Conservation (phyloP, 2,329 filamentous ascomycete genomes). For the Xylaria sp. region DNA sequence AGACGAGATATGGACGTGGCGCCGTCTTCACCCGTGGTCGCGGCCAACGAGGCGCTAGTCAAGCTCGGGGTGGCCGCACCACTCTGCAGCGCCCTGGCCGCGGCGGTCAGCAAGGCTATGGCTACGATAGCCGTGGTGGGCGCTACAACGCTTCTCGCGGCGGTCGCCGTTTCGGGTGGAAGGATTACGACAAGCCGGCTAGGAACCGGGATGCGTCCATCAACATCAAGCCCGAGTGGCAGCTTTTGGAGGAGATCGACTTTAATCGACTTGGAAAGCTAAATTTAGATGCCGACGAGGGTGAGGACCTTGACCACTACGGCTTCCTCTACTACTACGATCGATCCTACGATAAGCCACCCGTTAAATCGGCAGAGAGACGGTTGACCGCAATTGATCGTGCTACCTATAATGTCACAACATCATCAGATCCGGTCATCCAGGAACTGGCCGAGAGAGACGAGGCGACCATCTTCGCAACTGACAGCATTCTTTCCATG, state of each 20-base stretch:
- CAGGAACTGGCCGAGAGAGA: constrained; percentile 96
- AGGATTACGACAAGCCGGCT: constrained; percentile 97
- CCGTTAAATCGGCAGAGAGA: constrained; percentile 85
- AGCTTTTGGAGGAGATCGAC: constrained; percentile 96
- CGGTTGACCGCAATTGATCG: constrained; percentile 89
- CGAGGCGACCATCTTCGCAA: constrained; percentile 95
- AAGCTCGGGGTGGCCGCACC: constrained; percentile 59
- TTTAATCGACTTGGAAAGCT: constrained; percentile 94
- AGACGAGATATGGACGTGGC: constrained; percentile 87
- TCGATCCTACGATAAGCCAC: constrained; percentile 89
- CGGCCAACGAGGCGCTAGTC: constrained; percentile 76
- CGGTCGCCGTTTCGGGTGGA: constrained; percentile 94
- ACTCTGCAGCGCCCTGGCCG: constrained; percentile 74
- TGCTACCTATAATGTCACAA: constrained; percentile 97
- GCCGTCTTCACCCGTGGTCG: constrained; percentile 89
- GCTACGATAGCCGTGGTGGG: constrained; percentile 75
- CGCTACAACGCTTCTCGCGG: constrained; percentile 74
- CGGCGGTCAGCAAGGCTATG: constrained; percentile 69
- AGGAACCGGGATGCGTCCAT: constrained; percentile 95
- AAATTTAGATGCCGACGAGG: constrained; percentile 92
- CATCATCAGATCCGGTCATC: constrained; percentile 93
- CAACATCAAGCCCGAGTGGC: constrained; percentile 95
- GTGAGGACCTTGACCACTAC: constrained; percentile 93
- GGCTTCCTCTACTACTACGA: constrained; percentile 99
- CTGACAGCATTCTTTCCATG: constrained; percentile 97